Percentiles rank a stretch among this genome's conserved stretches.
phyloP scores from a whole-genome alignment of 2,329 filamentous ascomycete genomes.

The Penicillium brevicompactum region DNA sequence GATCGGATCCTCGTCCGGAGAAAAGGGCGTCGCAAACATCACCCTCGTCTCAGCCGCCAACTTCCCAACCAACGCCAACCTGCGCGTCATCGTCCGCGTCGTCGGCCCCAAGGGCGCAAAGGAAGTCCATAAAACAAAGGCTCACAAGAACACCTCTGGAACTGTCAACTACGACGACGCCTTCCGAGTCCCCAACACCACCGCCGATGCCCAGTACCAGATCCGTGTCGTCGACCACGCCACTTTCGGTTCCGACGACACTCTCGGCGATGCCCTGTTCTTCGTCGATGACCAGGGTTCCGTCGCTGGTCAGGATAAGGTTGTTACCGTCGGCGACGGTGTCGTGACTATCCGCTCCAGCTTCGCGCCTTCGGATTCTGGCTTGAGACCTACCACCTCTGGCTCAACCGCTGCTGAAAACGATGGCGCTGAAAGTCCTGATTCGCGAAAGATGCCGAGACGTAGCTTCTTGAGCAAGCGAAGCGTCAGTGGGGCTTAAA shows the following conservation, averaged over 20 bases:
- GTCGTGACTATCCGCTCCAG: slow-evolving; percentile 72
- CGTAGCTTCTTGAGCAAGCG: slow-evolving; percentile 52
- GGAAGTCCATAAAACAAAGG: slow-evolving; percentile 88
- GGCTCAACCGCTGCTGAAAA: slow-evolving; percentile 33
- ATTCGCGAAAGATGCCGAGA: slow-evolving; percentile 43
- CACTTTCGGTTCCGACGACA: slow-evolving; percentile 79
- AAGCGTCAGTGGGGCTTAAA: slow-evolving; percentile 37
- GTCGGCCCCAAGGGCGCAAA: slow-evolving; percentile 69
- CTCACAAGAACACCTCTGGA: slow-evolving; percentile 71
- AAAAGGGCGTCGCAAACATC: slow-evolving; percentile 76
- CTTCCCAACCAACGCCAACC: slow-evolving; percentile 73
- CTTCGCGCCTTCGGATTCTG: slow-evolving; percentile 60
- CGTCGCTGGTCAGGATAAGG: slow-evolving; percentile 68
- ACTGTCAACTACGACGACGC: slow-evolving; percentile 66
- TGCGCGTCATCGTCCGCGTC: slow-evolving; percentile 75
- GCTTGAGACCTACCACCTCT: slow-evolving; percentile 39
- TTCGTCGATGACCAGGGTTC: slow-evolving; percentile 81
- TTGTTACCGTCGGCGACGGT: slow-evolving; percentile 72
- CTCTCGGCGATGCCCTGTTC: slow-evolving; percentile 83
- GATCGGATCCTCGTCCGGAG: slow-evolving; percentile 50
- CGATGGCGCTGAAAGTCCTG: slow-evolving; percentile 39
- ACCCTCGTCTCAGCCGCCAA: slow-evolving; percentile 76
- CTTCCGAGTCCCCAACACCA: slow-evolving; percentile 71
- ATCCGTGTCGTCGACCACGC: slow-evolving; percentile 82
- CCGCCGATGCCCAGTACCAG: slow-evolving; percentile 83